phyloP scores from a whole-genome alignment of 2,329 filamentous ascomycete species.

The Fusarium torulosum region DNA sequence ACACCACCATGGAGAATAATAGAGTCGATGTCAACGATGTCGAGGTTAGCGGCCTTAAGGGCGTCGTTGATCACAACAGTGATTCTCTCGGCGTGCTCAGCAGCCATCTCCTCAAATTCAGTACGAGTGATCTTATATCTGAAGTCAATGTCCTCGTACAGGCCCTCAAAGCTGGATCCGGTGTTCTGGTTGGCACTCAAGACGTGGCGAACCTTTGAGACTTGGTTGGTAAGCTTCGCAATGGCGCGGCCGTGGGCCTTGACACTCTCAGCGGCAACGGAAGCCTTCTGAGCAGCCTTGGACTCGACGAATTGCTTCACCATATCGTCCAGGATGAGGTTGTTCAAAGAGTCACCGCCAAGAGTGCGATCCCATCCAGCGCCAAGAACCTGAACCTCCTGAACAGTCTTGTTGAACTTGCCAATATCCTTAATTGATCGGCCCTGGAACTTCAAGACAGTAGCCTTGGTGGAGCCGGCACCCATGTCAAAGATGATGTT shows the following conservation, averaged over 20 bases:
- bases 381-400: constrained; percentile 92
- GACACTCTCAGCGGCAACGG: constrained; percentile 72
- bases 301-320: constrained; percentile 81
- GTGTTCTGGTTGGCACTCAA: constrained; percentile 93
- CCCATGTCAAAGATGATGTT: constrained; percentile 99
- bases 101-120: constrained; percentile 84
- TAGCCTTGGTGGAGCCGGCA: constrained; percentile 92
- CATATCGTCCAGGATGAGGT: constrained; percentile 90
- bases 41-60: constrained; percentile 78
- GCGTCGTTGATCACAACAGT: constrained; percentile 78
- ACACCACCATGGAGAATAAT: constrained; percentile 94
- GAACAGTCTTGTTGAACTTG: constrained; percentile 95
- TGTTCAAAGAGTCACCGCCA: constrained; percentile 90
- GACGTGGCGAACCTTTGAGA: constrained; percentile 87
- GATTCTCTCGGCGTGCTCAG: constrained; percentile 76
- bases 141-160: constrained; percentile 94
- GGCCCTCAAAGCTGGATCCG: constrained; percentile 82
- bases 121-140: constrained; percentile 86
- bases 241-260: constrained; percentile 84
- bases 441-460: constrained; percentile 89
- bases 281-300: constrained; percentile 73
- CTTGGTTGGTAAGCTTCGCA: constrained; percentile 93
- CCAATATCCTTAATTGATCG: constrained; percentile 90
- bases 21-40: constrained; percentile 82
- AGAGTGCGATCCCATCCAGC: constrained; percentile 90